Base-by-base conservation (phyloP, 352 stramenopile genomes). In the Phytophthora lateralis region DNA sequence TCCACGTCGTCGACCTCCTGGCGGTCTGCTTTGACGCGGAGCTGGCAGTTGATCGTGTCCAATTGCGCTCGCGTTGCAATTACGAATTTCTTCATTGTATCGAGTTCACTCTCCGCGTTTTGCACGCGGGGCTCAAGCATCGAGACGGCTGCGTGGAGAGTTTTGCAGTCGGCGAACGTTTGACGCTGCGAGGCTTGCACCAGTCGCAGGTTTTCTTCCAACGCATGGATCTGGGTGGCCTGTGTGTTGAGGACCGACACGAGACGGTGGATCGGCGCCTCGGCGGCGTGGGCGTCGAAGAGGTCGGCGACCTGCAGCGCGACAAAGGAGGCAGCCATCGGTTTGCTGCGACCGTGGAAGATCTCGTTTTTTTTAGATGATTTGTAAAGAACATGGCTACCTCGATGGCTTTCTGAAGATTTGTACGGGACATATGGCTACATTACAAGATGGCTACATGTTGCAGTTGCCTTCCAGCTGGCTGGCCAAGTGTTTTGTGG, bases 201-300 rank as follows among this genome's bases (percentile, higher is more conserved):
- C 18, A 70, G 27, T 4, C 51, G 58, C 20, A 90, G 34, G 4
- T 57, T 69, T 47, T 53, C 41, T 21, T 75, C 35, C 24, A 89
- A 55, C 43, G 57, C 47, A 27, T 69, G 67, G 17, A 88, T 71
- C 44, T 73, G 57, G 48, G 55, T 45, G 7, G 80, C 65, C 55
- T 91, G 82, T 7, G 66, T 46, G 58, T 91, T 91, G 48, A 91
- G 75, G 37, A 84, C 72, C n/a, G 78, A 71, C 18, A 88, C 80
- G 15, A 91, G 78, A 1, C 79, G 71, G 53, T 84, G 73, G 62
- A 78, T 78, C 15, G 79, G 73, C 7, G 63, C 71, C 37, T 87
- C 70, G 2, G 76, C 62, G 2, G 78, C 77, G 37, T 80, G 67
- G 4, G 74, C 76, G 37, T 88, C 70, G 59, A 87, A 91, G 15